Conservation (phyloP, 805 yeast species). For the Candida railenensis region DNA sequence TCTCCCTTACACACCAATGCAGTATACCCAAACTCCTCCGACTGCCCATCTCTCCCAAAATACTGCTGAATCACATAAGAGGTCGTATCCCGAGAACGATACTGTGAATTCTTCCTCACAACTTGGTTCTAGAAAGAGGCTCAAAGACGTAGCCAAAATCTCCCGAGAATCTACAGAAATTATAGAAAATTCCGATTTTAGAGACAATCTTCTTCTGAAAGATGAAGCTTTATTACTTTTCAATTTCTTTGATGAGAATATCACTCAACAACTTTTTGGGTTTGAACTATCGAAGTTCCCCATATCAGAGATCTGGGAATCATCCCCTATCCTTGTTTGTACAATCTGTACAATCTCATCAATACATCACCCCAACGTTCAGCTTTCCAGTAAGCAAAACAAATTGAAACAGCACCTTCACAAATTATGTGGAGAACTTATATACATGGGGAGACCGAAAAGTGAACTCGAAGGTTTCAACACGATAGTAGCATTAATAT, state of each 20-base stretch:
- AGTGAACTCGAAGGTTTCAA: conserved; percentile 53
- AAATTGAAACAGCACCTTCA: conserved; percentile 30
- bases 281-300: conserved; percentile 53
- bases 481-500: conserved; percentile 60
- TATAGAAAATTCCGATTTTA: conserved; percentile 26
- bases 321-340: conserved; percentile 57
- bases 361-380: conserved; percentile 50
- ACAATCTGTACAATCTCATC: conserved; percentile 64
- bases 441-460: conserved; percentile 36
- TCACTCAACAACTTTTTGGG: conserved; percentile 66
- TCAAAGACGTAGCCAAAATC: too few relatives aligned
- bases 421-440: conserved; percentile 31
- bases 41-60: background rate
- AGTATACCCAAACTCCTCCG: background rate
- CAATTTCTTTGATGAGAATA: conserved; percentile 49
- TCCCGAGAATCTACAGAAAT: background rate
- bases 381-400: conserved; percentile 26
- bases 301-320: conserved; percentile 49
- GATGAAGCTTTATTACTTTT: conserved; percentile 50
- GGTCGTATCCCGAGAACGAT: background rate
- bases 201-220: conserved; percentile 33
- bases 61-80: background rate
- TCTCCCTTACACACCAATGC: background rate
- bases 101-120: background rate
- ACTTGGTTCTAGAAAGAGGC: too few relatives aligned